phyloP scores from a whole-genome alignment of 192 early-diverging fungal species.

The Coemansia sp. region DNA sequence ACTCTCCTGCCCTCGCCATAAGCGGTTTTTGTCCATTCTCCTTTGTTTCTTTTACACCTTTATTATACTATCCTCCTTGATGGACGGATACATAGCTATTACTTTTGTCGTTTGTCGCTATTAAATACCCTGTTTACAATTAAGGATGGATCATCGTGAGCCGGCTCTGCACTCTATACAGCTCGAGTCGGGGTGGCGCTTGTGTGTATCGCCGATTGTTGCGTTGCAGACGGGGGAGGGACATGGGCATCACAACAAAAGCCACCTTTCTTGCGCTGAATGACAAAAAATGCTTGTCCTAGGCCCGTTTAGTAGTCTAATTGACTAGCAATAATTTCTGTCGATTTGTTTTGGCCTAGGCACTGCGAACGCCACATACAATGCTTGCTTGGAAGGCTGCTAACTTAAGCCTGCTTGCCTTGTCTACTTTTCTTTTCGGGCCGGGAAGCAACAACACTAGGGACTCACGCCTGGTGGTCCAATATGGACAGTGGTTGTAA shows the following conservation, averaged over 20 bases:
- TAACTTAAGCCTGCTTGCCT: too few species aligned
- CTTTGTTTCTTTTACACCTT: background rate
- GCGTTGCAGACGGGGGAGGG: too few species aligned
- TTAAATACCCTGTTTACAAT: background rate
- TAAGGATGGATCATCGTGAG: background rate
- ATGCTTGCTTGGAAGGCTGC: background rate
- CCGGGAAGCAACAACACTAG: too few species aligned
- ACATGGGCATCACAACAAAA: background rate
- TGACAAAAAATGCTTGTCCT: background rate
- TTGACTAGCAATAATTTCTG: background rate
- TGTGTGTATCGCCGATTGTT: background rate
- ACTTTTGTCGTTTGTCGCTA: background rate
- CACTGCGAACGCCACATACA: background rate
- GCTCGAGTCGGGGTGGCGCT: background rate
- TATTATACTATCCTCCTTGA: background rate
- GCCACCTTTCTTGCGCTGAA: too few species aligned
- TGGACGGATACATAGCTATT: background rate
- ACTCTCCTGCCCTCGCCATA: conserved; percentile 50
- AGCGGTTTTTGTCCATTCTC: background rate
- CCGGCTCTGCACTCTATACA: background rate
- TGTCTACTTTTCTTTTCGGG: too few species aligned
- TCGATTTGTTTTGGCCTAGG: background rate
- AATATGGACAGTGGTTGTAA: background rate
- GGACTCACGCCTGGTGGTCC: too few species aligned
- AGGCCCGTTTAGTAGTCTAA: background rate